Evolutionary conservation across 257 asterid genomes (phyloP).

Genomic region (Agastache rugosa): DNA sequence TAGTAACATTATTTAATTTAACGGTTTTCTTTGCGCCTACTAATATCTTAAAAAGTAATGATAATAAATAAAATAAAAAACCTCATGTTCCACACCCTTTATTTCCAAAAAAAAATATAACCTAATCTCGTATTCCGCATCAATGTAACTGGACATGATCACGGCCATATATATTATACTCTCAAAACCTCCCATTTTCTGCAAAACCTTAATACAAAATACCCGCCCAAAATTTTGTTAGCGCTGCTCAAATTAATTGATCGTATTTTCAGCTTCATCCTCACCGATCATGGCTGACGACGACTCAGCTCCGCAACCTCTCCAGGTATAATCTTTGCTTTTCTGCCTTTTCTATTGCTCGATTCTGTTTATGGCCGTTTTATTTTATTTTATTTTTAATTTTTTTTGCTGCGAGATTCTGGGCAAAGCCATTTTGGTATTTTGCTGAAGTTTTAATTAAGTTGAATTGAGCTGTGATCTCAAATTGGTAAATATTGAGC

Average conservation of each 20-base stretch:
- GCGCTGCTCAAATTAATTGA: not conserved
- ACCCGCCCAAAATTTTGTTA: not conserved
- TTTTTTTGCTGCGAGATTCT: not conserved
- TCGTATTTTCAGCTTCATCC: not conserved
- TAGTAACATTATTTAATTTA: no score
- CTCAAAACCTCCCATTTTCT: not conserved
- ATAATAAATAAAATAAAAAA: not conserved
- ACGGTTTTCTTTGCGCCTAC: not conserved
- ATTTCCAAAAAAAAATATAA: not conserved
- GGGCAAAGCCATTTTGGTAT: not conserved
- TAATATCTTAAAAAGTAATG: no score
- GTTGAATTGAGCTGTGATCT: conserved; percentile 11
- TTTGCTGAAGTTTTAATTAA: not conserved
- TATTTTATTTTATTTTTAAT: not conserved
- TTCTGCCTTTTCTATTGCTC: not conserved
- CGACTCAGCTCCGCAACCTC: conserved; percentile 48
- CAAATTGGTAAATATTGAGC: not conserved
- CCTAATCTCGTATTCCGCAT: not conserved
- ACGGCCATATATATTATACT: not conserved
- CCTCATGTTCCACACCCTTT: not conserved
- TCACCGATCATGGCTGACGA: conserved; percentile 26
- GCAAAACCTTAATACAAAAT: not conserved
- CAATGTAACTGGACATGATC: conserved; percentile 5
- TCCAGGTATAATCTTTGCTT: conserved; percentile 52
- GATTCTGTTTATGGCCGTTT: conserved; percentile 1